Base-by-base conservation (phyloP, 257 asterid species). In the Nicotiana sylvestris region DNA sequence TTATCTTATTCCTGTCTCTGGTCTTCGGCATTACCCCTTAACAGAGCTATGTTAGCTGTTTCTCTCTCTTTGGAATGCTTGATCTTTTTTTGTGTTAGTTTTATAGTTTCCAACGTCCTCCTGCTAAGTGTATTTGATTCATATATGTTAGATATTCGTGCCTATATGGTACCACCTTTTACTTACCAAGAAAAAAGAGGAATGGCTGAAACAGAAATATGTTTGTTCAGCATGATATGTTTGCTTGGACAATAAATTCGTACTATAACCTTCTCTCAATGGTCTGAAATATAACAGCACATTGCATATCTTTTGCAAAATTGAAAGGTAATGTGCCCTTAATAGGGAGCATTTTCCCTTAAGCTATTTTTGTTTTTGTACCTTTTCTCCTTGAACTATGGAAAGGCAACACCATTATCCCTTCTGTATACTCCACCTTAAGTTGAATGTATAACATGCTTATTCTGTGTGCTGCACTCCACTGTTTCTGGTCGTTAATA, bases 331-430 rank as follows among this genome's bases (percentile, higher is more conserved):
- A 46, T 25, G 79, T 1, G 21, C 39, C 4, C 61, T 21, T 43
- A n/a, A 53, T 53, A 53, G 58, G 58, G 58, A 53, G 58, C 17
- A 12, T 53, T 53, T 53, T 53, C 57, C 58, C 18, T 13, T 39
- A n/a, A 69, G n/a, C 57, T 69, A 25, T 69, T 69, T 69, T 69
- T n/a, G 78, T 18, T 69, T 69, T 69, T n/a, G 78, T 9, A 69
- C 78, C 5, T 69, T n/a, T 39, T 39, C 53, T 39, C 78, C 33
- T 21, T 69, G 32, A 69, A 53, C 58, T 53, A 15, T 53, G 58
- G 58, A 53, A 53, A 53, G 58, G 18, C 18, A 11, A 3, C 18
- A 53, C 17, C 58, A 13, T 11, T 53, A 53, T 53, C 18, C 58
- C 58, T 11, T 53, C 5, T 53, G 58, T 53, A 13, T 53, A 43